phyloP scores from a whole-genome alignment of 192 early-diverging fungal genomes.

The Obelidium mucronatum region DNA sequence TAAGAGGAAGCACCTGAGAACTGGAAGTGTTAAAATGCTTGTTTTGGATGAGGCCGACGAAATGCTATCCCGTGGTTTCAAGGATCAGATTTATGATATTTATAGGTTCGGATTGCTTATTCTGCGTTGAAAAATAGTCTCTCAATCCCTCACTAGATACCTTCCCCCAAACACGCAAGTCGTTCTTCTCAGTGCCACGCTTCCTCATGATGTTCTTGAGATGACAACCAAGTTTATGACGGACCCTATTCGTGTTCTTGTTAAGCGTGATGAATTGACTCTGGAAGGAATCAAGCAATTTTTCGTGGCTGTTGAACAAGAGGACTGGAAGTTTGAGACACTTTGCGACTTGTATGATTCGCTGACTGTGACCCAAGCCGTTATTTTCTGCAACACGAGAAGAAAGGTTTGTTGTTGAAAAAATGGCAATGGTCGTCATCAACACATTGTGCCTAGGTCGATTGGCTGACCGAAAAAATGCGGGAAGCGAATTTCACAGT shows the following conservation, averaged over 20 bases:
- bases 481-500: conserved; percentile 97
- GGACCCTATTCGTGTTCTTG: conserved; percentile 92
- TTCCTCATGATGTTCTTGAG: conserved; percentile 95
- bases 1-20: conserved; percentile 80
- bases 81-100: conserved; percentile 95
- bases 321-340: conserved; percentile 99
- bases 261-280: conserved; percentile 99
- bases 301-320: conserved; percentile 97
- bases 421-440: neutral
- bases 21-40: conserved; percentile 91
- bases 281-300: conserved; percentile 99
- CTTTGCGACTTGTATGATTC: conserved; percentile 98
- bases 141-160: conserved; percentile 68
- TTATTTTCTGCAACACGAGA: conserved; percentile 99
- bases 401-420: conserved; percentile 76
- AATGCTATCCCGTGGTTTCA: conserved; percentile 92
- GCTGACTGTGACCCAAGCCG: conserved; percentile 97
- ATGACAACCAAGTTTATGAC: conserved; percentile 98
- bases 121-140: no score
- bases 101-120: no score
- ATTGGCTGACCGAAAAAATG: conserved; percentile 98
- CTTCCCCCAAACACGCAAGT: conserved; percentile 93
- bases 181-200: conserved; percentile 88
- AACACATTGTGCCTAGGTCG: conserved; percentile 62
- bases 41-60: conserved; percentile 98